A percentile compares a stretch with the other conserved stretches of the same genome.
Evolutionary conservation across 257 asterid species (phyloP).

Genomic region (Nicotiana sylvestris): DNA sequence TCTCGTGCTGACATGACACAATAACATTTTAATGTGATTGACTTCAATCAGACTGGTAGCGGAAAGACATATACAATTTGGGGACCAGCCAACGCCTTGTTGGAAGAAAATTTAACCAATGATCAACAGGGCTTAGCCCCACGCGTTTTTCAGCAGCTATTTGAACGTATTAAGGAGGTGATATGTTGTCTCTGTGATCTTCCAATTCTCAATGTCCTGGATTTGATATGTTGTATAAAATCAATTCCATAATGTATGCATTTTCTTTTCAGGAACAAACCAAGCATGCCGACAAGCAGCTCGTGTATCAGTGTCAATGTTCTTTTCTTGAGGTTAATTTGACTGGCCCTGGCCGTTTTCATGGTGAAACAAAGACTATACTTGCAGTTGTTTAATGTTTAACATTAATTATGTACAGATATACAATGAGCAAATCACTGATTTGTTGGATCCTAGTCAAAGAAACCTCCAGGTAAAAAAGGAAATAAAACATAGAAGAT

Average conservation of each 20-base stretch:
- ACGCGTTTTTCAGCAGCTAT: conserved; percentile 82
- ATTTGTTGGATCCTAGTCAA: conserved; percentile 90
- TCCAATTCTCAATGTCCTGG: background rate
- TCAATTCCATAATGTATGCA: background rate
- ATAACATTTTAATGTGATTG: background rate
- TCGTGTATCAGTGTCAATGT: conserved; percentile 85
- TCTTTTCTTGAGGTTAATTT: conserved; percentile 90
- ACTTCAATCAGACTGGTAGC: conserved; percentile 79
- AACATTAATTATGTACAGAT: conserved; percentile 48
- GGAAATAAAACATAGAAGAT: background rate
- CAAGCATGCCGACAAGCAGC: conserved; percentile 79
- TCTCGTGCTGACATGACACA: background rate
- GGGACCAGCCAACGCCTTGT: conserved; percentile 90
- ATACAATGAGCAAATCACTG: conserved; percentile 97
- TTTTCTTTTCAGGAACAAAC: conserved; percentile 70
- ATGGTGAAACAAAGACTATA: background rate
- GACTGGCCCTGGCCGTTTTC: conserved; percentile 9
- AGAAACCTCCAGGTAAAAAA: conserved; percentile 82
- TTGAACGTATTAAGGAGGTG: conserved; percentile 77
- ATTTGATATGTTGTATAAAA: background rate
- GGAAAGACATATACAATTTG: conserved; percentile 97
- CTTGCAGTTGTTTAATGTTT: conserved; percentile 7
- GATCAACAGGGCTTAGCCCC: conserved; percentile 94
- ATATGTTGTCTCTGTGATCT: background rate
- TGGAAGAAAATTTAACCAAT: conserved; percentile 45